Conservation (phyloP, 2,329 filamentous ascomycete genomes). For the Aspergillus sp. region DNA sequence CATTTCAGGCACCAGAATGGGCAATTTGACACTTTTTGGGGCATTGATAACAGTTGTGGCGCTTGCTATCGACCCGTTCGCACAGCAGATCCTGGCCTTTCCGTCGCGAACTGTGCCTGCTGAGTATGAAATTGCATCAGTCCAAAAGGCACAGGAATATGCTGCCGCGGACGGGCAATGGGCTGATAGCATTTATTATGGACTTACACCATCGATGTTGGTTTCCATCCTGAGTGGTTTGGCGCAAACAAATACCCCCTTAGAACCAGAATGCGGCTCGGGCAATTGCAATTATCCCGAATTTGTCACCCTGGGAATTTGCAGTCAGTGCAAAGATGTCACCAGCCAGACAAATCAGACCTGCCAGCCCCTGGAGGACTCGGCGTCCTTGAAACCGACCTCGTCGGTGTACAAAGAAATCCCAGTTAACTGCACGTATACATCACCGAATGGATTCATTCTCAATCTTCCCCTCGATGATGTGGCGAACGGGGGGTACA, state of each 20-base stretch:
- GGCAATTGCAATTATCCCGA: slow-evolving; percentile 6
- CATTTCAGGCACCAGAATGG: not conserved
- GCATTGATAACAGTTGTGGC: slow-evolving; percentile 18
- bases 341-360: slow-evolving; percentile 4
- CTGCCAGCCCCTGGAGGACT: slow-evolving; percentile 1
- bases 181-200: not conserved
- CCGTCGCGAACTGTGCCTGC: slow-evolving; percentile 3
- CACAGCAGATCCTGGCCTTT: slow-evolving; percentile 17
- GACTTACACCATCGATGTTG: not conserved
- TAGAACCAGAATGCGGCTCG: slow-evolving; percentile 6
- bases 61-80: slow-evolving; percentile 22
- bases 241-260: not conserved
- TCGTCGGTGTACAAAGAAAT: not conserved
- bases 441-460: not conserved
- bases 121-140: slow-evolving; percentile 4
- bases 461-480: not conserved
- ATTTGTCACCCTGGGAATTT: slow-evolving; percentile 12
- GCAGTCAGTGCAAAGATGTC: slow-evolving; percentile 12
- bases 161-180: not conserved
- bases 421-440: slow-evolving; percentile 4
- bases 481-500: not conserved
- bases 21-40: slow-evolving; percentile 11
- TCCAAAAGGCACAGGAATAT: slow-evolving; percentile 6
- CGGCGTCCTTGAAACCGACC: not conserved
- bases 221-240: slow-evolving; percentile 3